Percentiles rank a stretch among this genome's conserved stretches.
Evolutionary conservation across 2,329 filamentous ascomycete species (phyloP).

Genomic region (Exophiala alcalophila): DNA sequence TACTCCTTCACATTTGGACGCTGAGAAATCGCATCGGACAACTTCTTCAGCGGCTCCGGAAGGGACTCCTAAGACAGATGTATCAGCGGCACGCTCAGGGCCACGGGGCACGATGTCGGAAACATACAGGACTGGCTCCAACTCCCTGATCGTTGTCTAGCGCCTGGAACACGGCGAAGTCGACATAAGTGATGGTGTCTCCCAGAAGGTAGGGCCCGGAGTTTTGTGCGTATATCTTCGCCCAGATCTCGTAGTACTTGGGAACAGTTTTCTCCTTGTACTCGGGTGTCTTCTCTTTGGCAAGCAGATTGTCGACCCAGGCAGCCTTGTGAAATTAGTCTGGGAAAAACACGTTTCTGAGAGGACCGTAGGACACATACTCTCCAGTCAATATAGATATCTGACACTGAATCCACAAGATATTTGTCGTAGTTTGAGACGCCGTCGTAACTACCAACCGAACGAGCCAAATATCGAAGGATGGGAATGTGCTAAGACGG

Average conservation of each 20-base stretch:
- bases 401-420: constrained; percentile 38
- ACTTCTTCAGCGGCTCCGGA: background rate
- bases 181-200: constrained; percentile 38
- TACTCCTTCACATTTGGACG: constrained; percentile 11
- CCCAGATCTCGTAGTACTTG: constrained; percentile 35
- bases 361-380: too few species aligned
- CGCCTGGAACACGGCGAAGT: constrained; percentile 42
- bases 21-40: constrained; percentile 1
- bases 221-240: constrained; percentile 34
- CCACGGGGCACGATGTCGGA: background rate
- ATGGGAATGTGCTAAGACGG: constrained; percentile 38
- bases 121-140: constrained; percentile 3
- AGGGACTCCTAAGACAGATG: background rate
- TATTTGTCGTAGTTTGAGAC: constrained; percentile 40
- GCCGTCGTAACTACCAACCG: constrained; percentile 39
- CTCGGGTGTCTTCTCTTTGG: constrained; percentile 28
- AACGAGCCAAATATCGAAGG: constrained; percentile 39
- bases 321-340: constrained; percentile 21
- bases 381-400: constrained; percentile 43
- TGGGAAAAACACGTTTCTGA: too few species aligned
- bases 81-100: background rate
- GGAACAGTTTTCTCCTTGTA: constrained; percentile 36
- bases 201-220: constrained; percentile 40
- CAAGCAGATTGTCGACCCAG: constrained; percentile 35
- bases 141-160: constrained; percentile 38